Base-by-base conservation (phyloP, 257 asterid species). In the Rauvolfia tetraphylla region DNA sequence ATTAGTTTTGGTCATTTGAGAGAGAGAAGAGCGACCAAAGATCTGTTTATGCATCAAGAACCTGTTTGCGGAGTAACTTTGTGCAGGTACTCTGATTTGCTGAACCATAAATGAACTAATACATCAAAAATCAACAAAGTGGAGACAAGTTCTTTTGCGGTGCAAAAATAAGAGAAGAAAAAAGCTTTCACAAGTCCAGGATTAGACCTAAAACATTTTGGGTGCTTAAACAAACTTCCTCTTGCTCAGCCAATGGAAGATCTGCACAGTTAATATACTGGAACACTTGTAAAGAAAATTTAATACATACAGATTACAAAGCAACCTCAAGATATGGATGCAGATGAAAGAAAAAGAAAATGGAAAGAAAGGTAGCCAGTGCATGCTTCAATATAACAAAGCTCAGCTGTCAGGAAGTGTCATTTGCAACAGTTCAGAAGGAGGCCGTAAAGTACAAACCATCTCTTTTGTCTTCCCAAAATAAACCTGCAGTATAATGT, bases 391-490 rank as follows among this genome's bases (percentile, higher is more conserved):
- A 10, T 51, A 22, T 42, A n/a, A 73, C 57, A 62, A 27, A 49
- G 65, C 78, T 90, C 85, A 87, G 89, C 85, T 79, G 39, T 81
- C 90, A 0, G 98, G 98, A 59, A 95, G 91, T 76, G 81, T 89
- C 77, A 81, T 83, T 78, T 88, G 88, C 73, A 88, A 82, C 75
- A 89, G 81, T 86, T 95, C 99, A 42, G 90, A 33, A 11, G 98
- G 99, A 18, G 99, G 99, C 71, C 99, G 91, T 73, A 93, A 79
- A 23, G 93, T 91, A 81, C 99, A 95, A 84, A 95, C 97, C 99
- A 95, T 95, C 89, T 95, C 99, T 75, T 90, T 95, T 27, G 99
- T 95, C 91, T 95, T 95, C 80, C 98, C 99, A 79, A 93, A 93
- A 80, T 95, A 95, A 78, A 95, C 98, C 98, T 95, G 89, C 76